Evolutionary conservation across 805 yeast genomes (phyloP).

Genomic region (Geotrichum ghanense): DNA sequence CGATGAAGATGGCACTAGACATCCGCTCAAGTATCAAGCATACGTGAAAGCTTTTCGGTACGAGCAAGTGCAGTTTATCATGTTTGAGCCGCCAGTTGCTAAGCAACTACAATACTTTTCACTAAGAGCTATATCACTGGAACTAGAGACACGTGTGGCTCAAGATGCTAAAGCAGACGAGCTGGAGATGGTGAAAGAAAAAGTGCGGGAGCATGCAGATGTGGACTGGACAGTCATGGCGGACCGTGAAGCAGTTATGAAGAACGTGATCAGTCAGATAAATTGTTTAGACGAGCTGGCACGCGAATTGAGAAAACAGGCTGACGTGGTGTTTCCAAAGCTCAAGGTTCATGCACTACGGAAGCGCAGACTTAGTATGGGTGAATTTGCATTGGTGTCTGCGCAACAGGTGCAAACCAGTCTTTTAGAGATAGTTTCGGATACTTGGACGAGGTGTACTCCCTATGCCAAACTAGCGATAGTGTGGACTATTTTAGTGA

Average conservation of each 20-base stretch:
- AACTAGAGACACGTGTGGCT: constrained; percentile 28
- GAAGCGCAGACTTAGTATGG: constrained; percentile 17
- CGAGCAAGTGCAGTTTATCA: constrained; percentile 21
- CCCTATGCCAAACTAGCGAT: constrained; percentile 13
- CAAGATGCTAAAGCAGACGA: constrained; percentile 17
- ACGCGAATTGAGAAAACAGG: constrained; percentile 16
- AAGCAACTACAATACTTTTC: constrained; percentile 68
- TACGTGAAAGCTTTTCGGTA: background rate
- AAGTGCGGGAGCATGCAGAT: constrained; percentile 15
- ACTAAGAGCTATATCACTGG: constrained; percentile 57
- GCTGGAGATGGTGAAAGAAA: constrained; percentile 18
- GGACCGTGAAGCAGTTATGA: constrained; percentile 2
- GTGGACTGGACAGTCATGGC: constrained; percentile 4
- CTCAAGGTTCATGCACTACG: constrained; percentile 5
- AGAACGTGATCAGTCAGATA: constrained; percentile 19
- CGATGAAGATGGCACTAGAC: background rate
- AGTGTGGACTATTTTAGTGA: constrained; percentile 14
- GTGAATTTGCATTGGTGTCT: constrained; percentile 11
- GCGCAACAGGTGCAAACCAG: constrained; percentile 11
- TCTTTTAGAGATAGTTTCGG: constrained; percentile 4
- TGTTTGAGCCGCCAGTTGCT: constrained; percentile 65
- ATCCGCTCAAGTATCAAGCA: background rate
- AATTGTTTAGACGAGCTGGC: constrained; percentile 28
- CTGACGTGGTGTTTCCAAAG: constrained; percentile 18
- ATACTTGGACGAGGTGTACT: constrained; percentile 5